Conservation (phyloP, 1,284 basidiomycete species). For the Boletellus dicymbophilus region DNA sequence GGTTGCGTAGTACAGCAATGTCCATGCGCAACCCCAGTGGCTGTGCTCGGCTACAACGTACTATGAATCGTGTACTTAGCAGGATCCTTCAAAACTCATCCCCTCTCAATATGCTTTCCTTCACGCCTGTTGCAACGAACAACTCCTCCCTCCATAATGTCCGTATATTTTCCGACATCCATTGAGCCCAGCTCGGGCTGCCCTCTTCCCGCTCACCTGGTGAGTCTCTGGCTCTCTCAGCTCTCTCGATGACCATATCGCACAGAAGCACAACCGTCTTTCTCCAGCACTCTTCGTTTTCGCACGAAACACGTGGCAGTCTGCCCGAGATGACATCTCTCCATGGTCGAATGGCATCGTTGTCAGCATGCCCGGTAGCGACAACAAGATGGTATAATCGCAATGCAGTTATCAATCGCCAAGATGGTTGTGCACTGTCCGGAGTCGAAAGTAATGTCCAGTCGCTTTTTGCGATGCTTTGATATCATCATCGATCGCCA, state of each 20-base stretch:
- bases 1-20: slow-evolving; percentile 1
- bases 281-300: slow-evolving; percentile 49
- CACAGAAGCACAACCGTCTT: slow-evolving; percentile 39
- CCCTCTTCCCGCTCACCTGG: background rate
- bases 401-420: slow-evolving; percentile 69
- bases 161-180: slow-evolving; percentile 35
- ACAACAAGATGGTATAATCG: slow-evolving; percentile 56
- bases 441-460: slow-evolving; percentile 71
- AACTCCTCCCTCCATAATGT: slow-evolving; percentile 51
- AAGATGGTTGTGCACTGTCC: slow-evolving; percentile 70
- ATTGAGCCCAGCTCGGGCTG: slow-evolving; percentile 32
- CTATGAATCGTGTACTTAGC: background rate
- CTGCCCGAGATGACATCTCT: slow-evolving; percentile 53
- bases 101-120: slow-evolving; percentile 40
- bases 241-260: slow-evolving; percentile 35
- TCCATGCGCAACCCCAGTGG: slow-evolving; percentile 8
- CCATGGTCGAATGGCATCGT: slow-evolving; percentile 50
- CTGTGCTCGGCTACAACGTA: slow-evolving; percentile 11
- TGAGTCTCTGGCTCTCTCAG: slow-evolving; percentile 16
- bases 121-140: slow-evolving; percentile 51
- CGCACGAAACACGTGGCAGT: slow-evolving; percentile 39
- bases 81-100: slow-evolving; percentile 32
- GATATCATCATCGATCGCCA: background rate
- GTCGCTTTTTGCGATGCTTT: slow-evolving; percentile 41
- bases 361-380: slow-evolving; percentile 25